Conservation (phyloP, 1,284 basidiomycete species). For the Vanrija humicola region DNA sequence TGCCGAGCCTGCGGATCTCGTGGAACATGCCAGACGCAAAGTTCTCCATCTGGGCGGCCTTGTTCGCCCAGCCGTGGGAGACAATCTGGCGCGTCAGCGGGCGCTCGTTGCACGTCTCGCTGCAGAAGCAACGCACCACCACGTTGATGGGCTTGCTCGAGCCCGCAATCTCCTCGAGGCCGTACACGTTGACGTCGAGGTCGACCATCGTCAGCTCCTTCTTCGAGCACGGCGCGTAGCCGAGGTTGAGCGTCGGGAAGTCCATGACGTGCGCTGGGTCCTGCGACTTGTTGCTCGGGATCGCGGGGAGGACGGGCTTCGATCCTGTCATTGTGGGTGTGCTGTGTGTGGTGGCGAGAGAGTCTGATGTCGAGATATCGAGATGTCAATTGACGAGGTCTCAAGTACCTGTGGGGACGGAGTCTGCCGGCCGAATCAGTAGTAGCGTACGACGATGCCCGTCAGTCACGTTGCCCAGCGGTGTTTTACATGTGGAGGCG, state of each 20-base stretch:
- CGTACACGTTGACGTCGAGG: conserved; percentile 34
- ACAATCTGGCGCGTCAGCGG: conserved; percentile 9
- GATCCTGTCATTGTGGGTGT: not conserved
- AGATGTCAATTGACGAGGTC: too few relatives aligned
- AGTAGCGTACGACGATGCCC: too few relatives aligned
- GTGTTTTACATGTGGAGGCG: too few relatives aligned
- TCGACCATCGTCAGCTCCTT: conserved; percentile 27
- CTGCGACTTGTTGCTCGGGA: not conserved
- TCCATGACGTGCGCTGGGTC: conserved; percentile 18
- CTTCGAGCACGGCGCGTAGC: conserved; percentile 15
- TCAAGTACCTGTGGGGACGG: too few relatives aligned
- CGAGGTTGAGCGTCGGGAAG: conserved; percentile 30
- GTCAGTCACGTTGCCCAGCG: too few relatives aligned
- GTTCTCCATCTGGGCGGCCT: conserved; percentile 26
- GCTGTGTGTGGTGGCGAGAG: too few relatives aligned
- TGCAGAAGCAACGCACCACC: conserved; percentile 23
- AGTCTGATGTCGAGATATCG: too few relatives aligned
- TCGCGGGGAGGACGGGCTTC: not conserved
- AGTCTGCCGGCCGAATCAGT: too few relatives aligned
- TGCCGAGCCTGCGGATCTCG: conserved; percentile 13
- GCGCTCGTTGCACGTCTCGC: not conserved
- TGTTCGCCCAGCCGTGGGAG: conserved; percentile 19
- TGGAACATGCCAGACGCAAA: conserved; percentile 39
- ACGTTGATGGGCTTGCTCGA: conserved; percentile 26
- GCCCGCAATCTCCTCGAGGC: conserved; percentile 35